phyloP scores from a whole-genome alignment of 2,329 filamentous ascomycete species.

The Cladosporium halotolerans region DNA sequence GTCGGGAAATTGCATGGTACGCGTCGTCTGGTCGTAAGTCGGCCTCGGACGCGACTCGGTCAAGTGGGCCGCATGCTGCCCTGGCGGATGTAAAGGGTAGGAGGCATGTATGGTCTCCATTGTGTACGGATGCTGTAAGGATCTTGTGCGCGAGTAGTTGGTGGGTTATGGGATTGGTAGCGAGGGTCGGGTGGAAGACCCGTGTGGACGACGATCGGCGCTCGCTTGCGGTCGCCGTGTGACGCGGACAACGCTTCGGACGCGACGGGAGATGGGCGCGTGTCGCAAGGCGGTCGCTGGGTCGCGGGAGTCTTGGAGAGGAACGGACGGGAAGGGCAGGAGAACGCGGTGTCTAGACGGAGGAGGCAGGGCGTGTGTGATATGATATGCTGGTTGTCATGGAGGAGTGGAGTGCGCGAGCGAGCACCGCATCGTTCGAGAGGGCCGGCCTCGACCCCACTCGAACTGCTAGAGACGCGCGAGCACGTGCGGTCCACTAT shows the following conservation, averaged over 20 bases:
- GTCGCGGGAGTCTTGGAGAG: background rate
- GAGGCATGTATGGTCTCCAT: slow-evolving; percentile 17
- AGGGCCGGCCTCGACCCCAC: background rate
- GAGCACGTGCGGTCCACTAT: background rate
- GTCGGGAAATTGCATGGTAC: slow-evolving; percentile 18
- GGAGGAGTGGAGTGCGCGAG: background rate
- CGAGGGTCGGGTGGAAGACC: slow-evolving; percentile 6
- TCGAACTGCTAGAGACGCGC: background rate
- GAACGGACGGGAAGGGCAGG: background rate
- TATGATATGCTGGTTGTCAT: background rate
- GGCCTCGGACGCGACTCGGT: slow-evolving; percentile 8
- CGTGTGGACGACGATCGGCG: background rate
- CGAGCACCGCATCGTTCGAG: background rate
- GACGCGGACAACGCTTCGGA: background rate
- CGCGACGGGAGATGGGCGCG: background rate
- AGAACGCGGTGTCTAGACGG: background rate
- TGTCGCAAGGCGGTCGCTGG: background rate
- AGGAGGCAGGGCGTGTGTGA: background rate
- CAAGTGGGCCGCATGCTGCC: slow-evolving; percentile 1
- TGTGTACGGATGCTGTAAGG: background rate
- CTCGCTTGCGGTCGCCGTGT: background rate
- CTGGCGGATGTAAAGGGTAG: slow-evolving; percentile 13
- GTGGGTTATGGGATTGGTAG: background rate
- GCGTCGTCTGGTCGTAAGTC: slow-evolving; percentile 19
- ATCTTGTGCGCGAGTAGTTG: background rate